A percentile compares a stretch with the other conserved stretches of the same genome.
These are phyloP conservation scores for Nakaseomyces nivariensis DNA, from an alignment of 1,139 yeast genomes.

Conservation along the genomic window DNA sequence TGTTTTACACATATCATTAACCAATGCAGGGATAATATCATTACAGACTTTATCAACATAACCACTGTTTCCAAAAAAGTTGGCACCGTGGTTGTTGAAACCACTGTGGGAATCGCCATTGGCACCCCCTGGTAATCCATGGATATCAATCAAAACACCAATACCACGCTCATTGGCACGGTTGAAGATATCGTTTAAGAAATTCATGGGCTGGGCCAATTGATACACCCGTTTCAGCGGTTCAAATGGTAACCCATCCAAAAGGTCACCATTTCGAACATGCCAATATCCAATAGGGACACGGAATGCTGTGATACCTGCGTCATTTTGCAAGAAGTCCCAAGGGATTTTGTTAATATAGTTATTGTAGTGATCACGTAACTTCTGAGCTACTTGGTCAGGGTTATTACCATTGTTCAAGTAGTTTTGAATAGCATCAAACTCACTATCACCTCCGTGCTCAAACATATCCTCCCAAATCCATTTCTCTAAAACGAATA, in stretches of 20 bases:
- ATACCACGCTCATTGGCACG: constrained; percentile 37
- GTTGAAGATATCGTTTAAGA: constrained; percentile 30
- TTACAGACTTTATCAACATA: constrained; percentile 32
- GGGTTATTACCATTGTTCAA: constrained; percentile 39
- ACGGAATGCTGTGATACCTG: constrained; percentile 67
- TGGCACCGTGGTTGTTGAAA: constrained; percentile 58
- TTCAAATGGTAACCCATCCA: constrained; percentile 49
- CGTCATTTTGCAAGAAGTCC: constrained; percentile 51
- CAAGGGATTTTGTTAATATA: constrained; percentile 59
- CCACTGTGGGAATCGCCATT: constrained; percentile 83
- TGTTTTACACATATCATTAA: constrained; percentile 40
- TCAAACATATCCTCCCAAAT: constrained; percentile 52
- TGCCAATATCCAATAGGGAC: constrained; percentile 92
- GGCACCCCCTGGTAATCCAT: constrained; percentile 90
- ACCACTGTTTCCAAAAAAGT: constrained; percentile 35
- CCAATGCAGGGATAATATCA: constrained; percentile 49
- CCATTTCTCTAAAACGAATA: constrained; percentile 74
- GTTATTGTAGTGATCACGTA: constrained; percentile 62
- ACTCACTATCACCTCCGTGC: constrained; percentile 38
- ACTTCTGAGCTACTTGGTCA: constrained; percentile 43
- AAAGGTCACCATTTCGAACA: constrained; percentile 51
- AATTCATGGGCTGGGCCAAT: constrained; percentile 53
- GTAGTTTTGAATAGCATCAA: constrained; percentile 53
- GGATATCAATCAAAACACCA: constrained; percentile 73
- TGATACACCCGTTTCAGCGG: constrained; percentile 45